Base-by-base conservation (phyloP, 2,329 filamentous ascomycete species). In the Whalleya microplaca region DNA sequence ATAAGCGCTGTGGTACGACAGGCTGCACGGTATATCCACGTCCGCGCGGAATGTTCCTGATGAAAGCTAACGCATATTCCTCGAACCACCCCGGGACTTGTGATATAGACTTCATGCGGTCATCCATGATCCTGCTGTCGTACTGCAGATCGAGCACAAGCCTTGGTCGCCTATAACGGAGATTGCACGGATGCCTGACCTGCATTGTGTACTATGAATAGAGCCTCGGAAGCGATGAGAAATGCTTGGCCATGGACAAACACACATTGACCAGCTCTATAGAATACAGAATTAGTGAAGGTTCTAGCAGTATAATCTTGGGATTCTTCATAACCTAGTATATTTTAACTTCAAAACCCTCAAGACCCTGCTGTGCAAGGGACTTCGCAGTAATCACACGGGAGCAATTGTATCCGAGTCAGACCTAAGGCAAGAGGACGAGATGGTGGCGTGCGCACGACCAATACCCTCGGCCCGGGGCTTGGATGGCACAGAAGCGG, bases 41-140 rank as follows among this genome's bases (percentile, higher is more conserved):
- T 47, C 54, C 55, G 48, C 55, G 48, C 52, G 56, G 45, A 55
- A 51, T 20, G 45, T 51, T 41, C 45, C 40, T 43, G n/a, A 45
- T 32, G 12, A 48, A 18, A 48, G 12, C 19, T 37, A 18, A 32
- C n/a, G 9, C 41, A 37, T 37, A 29, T 40, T 37, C 21, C 51
- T 56, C 41, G 42, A 42, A 16, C 51, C 44, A 16, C 32, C 41
- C 47, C 18, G 50, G 43, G 48, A 48, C 51, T 40, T 56, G 57
- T 58, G 60, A 61, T 61, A 37, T 51, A 42, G 43, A 43, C 48
- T 27, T 21, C 51, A 56, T 55, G 50, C 50, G 55, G 50, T 45
- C 48, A 56, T 53, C 42, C 54, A 42, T 44, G 43, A 42, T 48
- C 52, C 52, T 23, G 50, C 44, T 20, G 58, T 61, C 49, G 21